Evolutionary conservation across 495 filamentous ascomycete genomes (phyloP).

Genomic region (Aspergillus haitiensis): DNA sequence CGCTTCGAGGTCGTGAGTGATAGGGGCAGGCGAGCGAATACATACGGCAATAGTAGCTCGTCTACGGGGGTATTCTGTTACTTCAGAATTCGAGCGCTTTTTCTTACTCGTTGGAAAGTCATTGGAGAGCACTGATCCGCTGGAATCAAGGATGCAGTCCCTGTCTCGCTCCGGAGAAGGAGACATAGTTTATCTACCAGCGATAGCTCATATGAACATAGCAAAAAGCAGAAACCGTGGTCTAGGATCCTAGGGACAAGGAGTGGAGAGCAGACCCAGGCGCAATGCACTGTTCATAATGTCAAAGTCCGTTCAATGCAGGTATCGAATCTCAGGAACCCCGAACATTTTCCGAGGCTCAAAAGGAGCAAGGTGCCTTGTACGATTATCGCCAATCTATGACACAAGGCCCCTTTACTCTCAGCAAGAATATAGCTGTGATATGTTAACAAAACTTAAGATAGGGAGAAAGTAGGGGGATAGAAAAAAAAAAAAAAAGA

Average conservation of each 20-base stretch:
- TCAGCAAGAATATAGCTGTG: neutral
- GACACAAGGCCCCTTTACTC: constrained; percentile 1
- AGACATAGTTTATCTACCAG: constrained; percentile 18
- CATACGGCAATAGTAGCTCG: constrained; percentile 73
- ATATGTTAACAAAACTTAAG: neutral
- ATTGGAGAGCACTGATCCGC: constrained; percentile 6
- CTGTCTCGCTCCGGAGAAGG: constrained; percentile 24
- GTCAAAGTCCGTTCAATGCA: neutral
- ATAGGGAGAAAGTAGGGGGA: neutral
- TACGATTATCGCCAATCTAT: neutral
- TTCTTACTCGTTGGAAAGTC: constrained; percentile 35
- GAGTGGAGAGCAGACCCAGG: neutral
- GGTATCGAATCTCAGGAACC: neutral
- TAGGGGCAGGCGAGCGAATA: constrained; percentile 8
- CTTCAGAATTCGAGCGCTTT: constrained; percentile 65
- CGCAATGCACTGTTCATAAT: constrained; percentile 3
- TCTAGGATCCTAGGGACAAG: neutral
- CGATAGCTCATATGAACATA: constrained; percentile 6
- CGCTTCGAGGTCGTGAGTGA: too few relatives aligned
- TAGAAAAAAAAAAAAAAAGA: neutral
- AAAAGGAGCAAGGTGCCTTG: neutral
- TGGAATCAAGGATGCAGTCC: constrained; percentile 17
- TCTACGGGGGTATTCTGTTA: constrained; percentile 66
- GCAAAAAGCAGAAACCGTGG: neutral
- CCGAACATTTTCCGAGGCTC: constrained; percentile 5